phyloP scores from a whole-genome alignment of 1,139 yeast species.

The Geotrichum fermentans region DNA sequence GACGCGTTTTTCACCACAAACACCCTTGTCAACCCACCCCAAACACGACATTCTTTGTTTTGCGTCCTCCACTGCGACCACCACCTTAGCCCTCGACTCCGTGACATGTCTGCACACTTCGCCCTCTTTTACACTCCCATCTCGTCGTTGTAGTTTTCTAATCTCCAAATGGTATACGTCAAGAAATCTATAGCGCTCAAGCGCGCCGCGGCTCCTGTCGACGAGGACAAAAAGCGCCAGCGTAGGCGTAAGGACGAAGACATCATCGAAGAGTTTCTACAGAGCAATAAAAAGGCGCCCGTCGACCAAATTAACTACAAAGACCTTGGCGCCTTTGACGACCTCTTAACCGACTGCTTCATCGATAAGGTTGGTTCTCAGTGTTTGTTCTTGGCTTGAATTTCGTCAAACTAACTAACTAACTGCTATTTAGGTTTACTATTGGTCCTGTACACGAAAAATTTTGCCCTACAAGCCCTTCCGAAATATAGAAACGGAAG shows the following conservation, averaged over 20 bases:
- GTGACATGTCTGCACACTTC: too few relatives aligned
- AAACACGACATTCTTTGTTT: too few relatives aligned
- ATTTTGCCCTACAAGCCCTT: conserved; percentile 33
- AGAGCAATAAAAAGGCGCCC: conserved; percentile 16
- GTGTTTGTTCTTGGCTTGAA: background rate
- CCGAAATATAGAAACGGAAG: conserved; percentile 28
- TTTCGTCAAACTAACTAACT: too few relatives aligned
- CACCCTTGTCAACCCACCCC: too few relatives aligned
- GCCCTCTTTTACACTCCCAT: too few relatives aligned
- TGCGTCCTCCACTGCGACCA: too few relatives aligned
- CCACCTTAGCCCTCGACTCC: too few relatives aligned
- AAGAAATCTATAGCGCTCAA: background rate
- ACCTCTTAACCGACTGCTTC: conserved; percentile 39
- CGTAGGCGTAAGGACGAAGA: conserved; percentile 15
- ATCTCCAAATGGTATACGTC: conserved; percentile 8
- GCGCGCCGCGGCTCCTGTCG: background rate
- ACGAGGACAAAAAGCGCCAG: conserved; percentile 10
- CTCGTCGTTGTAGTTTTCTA: too few relatives aligned
- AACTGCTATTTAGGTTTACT: conserved; percentile 12
- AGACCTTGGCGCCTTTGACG: conserved; percentile 53
- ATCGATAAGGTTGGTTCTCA: conserved; percentile 32
- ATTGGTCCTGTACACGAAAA: conserved; percentile 39
- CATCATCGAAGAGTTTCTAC: conserved; percentile 17
- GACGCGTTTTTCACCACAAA: too few relatives aligned
- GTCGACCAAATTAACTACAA: conserved; percentile 33